Evolutionary conservation across 306 rosid genomes (phyloP).

Genomic region (Acacia acuminata): DNA sequence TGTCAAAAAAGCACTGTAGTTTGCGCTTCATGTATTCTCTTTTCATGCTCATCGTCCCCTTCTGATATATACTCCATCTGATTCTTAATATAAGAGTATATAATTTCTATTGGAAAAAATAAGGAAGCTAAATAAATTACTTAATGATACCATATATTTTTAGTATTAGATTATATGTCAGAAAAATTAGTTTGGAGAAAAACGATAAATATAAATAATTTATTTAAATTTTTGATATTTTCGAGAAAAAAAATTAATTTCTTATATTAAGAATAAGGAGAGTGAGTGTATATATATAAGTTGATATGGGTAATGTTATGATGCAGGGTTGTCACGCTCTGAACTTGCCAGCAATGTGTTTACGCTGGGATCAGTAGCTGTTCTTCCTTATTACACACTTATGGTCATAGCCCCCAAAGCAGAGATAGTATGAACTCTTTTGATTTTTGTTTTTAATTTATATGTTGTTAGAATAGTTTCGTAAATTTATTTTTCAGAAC

Average conservation of each 20-base stretch:
- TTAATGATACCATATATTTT: too few species aligned
- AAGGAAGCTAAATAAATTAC: too few species aligned
- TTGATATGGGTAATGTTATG: not conserved
- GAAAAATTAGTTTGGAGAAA: too few species aligned
- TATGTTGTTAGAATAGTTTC: too few species aligned
- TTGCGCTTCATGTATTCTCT: constrained; percentile 63
- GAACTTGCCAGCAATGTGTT: constrained; percentile 76
- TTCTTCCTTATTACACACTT: constrained; percentile 87
- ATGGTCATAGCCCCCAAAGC: constrained; percentile 87
- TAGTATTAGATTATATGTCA: too few species aligned
- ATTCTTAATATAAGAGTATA: too few species aligned
- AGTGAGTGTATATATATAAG: not conserved
- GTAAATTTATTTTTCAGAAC: too few species aligned
- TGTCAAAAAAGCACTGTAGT: constrained; percentile 43
- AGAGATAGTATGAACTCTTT: constrained; percentile 51
- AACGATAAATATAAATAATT: too few species aligned
- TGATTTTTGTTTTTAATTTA: too few species aligned
- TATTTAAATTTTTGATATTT: too few species aligned
- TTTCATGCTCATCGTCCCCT: constrained; percentile 1
- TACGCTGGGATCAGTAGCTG: constrained; percentile 75
- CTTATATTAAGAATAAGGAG: not conserved
- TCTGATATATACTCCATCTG: not conserved
- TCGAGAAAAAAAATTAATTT: too few species aligned
- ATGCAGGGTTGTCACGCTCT: constrained; percentile 65
- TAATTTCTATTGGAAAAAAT: too few species aligned